Base-by-base conservation (phyloP, 176 grass and related monocot genomes). In the Puya raimondii region DNA sequence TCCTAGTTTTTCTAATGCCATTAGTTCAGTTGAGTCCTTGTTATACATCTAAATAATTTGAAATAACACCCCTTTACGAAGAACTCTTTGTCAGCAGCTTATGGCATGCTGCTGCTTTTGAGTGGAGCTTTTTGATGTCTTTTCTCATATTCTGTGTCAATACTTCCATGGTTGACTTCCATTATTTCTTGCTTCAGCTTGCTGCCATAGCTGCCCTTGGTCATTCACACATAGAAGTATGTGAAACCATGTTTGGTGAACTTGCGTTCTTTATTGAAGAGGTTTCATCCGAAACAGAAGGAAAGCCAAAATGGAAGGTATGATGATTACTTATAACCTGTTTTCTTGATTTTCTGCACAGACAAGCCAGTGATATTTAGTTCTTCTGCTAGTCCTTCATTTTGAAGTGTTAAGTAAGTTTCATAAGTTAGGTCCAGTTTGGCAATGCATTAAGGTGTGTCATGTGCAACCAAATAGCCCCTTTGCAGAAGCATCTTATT, bases 281-380 rank as follows among this genome's bases (percentile, higher is more conserved):
- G 53, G 68, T 90, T 64, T 97, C 89, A 72, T 97, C 81, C 63
- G 94, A 97, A 85, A 82, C 86, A 42, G 94, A 97, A 78, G 66
- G 81, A 77, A 97, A 97, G 83, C 64, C 89, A 69, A 97, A 97
- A 81, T 97, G 94, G 94, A 97, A 97, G 94, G 94, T 97, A 87
- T 64, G 22, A 0, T 49, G 33, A 25, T 50, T 11, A 27, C 4
- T 20, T 72, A 64, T 59, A 81, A 12, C 22, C 14, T 64, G 27
- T 29, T 63, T 61, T 67, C 11, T 69, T 80, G 80, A 54, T 82
- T 68, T 59, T 42, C 33, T 42, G 33, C 14, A 21, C 23, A 18
- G 17, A 22, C n/a, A 63, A 71, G 63, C 42, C 49, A 71, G 20
- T 67, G 21, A 42, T 42, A 6, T 42, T 42, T 42, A 6, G 33